Evolutionary conservation across 257 asterid species (phyloP), one percentile per base, ranked within the genome.

Genomic region (Nyctanthes arbortristis): DNA sequence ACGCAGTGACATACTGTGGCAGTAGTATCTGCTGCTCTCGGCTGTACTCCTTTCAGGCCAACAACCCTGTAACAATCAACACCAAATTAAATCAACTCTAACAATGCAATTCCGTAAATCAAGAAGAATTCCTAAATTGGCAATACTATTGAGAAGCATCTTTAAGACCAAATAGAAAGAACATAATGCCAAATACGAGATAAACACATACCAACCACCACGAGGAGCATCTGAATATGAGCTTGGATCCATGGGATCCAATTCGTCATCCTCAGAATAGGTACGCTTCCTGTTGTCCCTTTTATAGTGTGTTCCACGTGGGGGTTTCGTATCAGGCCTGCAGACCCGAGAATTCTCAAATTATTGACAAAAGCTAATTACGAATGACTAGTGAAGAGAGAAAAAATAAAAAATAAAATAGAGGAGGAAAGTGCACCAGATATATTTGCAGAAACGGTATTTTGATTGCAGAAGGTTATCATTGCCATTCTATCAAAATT

Each of bases 221-320:
- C 97, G 97, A 70, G 99, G 99, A 78, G 99, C 99, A 80, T 93
- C 96, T 59, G 99, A 93, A 77, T 93, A 91, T 59, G 99, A 74
- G 80, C 96, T 93, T 74, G 97, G 99, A 76, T 93, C 99, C 99
- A 93, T 93, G 29, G 99, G 97, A 80, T 94, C 99, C 82, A 94
- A 70, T 57, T 94, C 99, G 40, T 91, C 99, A 75, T 91, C 99
- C 56, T 91, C 96, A 10, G 78, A 54, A 67, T 80, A 27, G 9
- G 85, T 69, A 67, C 96, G 99, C 80, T 94, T 94, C 86, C 82
- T 85, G 64, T 74, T 76, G 18, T 90, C 93, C 84, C 80, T 87
- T 74, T 84, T 87, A 63, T 78, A 69, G 77, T 94, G 84, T 84
- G 74, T 88, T 63, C 96, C 89, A 66, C 73, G 80, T 25, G 99